Base-by-base conservation (phyloP, 2,329 filamentous ascomycete species). In the Aspergillus viridinutans region DNA sequence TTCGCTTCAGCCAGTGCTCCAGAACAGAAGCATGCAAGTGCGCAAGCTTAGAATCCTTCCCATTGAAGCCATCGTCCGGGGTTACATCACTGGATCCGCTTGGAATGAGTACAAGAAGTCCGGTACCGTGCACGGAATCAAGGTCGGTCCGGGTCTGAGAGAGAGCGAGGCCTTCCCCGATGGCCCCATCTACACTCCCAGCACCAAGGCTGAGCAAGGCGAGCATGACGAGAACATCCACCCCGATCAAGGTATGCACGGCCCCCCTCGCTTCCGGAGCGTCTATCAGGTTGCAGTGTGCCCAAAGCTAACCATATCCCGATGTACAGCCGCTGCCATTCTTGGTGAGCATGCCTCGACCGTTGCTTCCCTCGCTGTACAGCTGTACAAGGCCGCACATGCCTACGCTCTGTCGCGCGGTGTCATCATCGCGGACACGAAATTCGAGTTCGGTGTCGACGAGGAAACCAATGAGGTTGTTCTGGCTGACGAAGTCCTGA, bases 181-280 rank as follows among this genome's bases (percentile, higher is more conserved):
- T 48, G 75, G 77, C 35, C 84, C 90, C 21, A 83, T 95, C 61
- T 90, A 87, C 74, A 92, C 90, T 26, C 92, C 92, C 0, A 90
- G 85, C 65, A 96, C 92, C 12, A 96, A 96, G 79, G 92, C 92
- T 1, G 87, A 90, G 67, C 78, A 83, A 32, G 92, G 92, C 26
- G 78, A 85, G 63, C 87, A 94, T 71, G 87, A 96, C 72, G 89
- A 93, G 76, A 96, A 96, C 76, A 96, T 96, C 65, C 83, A 85
- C 56, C 88, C 87, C 0, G 85, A 86, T 54, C 76, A 85, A 67
- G 86, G 86, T 64, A 79, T 71, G 60, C 65, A 63, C 64, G 35
- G 21, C 49, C 20, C 50, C 25, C 17, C 23, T 28, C 21, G 43
- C 5, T 12, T 17, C 32, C 14, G 32, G n/a, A 20, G 2, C 40